Evolutionary conservation across 2,329 filamentous ascomycete genomes (phyloP), one percentile per base, ranked within the genome.

Genomic region (Camillea tinctor): DNA sequence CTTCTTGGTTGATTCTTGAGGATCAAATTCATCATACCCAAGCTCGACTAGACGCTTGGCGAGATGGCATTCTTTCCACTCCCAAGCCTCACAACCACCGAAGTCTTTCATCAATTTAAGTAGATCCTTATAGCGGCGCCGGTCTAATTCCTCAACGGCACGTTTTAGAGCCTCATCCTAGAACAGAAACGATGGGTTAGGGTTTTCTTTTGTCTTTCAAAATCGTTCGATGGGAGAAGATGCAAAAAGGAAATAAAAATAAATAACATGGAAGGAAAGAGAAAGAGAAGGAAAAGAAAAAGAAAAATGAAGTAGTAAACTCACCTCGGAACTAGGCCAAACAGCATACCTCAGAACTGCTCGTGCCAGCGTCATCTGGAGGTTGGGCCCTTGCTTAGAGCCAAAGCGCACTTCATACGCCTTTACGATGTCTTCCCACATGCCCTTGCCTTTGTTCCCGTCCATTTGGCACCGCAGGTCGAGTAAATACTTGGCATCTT

Each of bases 301-400:
- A n/a, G n/a, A n/a, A 30, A 30, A 30, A 30, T 30, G 13, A 13
- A 30, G 6, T 13, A 30, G 26, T n/a, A n/a, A 30, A 44, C 82
- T 77, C 72, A 85, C 84, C 73, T 86, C 83, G 61, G 66, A 69
- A 9, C 72, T 63, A 1, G 80, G 76, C 83, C 83, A 85, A 1
- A 77, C 69, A 13, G 78, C 74, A 56, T 80, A 80, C 62, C 79
- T 81, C 57, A 79, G 72, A 20, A 84, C 78, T 2, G 79, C 79
- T 6, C 84, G 77, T 13, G 79, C 79, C 49, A 84, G 76, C 68
- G 81, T 82, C 84, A 86, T 86, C 65, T 86, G 84, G 4, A 86
- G 74, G 54, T 78, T 78, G 54, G 83, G 80, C 63, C 82, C 81
- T 44, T 78, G 75, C 57, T 73, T 73, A 19, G 68, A 67, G 17